Conservation (phyloP, 2,329 filamentous ascomycete species). For the Parasarocladium wereldwijsianum region DNA sequence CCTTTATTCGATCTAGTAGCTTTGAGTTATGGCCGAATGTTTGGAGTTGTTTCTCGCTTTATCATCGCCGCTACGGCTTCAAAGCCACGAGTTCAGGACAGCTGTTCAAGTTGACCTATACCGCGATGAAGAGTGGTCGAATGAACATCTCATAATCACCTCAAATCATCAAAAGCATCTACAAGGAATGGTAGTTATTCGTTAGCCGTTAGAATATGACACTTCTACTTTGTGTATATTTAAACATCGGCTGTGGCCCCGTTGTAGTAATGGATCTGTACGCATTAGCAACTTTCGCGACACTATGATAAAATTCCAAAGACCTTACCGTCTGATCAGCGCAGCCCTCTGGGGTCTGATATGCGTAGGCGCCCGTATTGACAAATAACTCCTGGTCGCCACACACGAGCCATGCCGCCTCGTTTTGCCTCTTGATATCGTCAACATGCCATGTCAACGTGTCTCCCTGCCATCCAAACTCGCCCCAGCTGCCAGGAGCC, state of each 20-base stretch:
- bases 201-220: too few relatives aligned
- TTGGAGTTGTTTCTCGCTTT: too few relatives aligned
- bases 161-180: too few relatives aligned
- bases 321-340: slow-evolving; percentile 39
- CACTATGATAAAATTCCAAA: neutral
- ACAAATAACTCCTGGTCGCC: slow-evolving; percentile 34
- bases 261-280: slow-evolving; percentile 1
- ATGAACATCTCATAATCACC: too few relatives aligned
- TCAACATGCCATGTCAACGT: slow-evolving; percentile 37
- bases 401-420: slow-evolving; percentile 45
- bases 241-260: slow-evolving; percentile 5
- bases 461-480: slow-evolving; percentile 43
- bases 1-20: too few relatives aligned
- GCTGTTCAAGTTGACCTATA: too few relatives aligned
- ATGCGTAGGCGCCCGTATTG: slow-evolving; percentile 43
- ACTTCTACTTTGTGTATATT: too few relatives aligned
- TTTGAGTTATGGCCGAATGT: too few relatives aligned
- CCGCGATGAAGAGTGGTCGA: too few relatives aligned
- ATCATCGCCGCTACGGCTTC: too few relatives aligned
- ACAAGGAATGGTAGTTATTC: too few relatives aligned
- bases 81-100: too few relatives aligned
- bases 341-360: slow-evolving; percentile 41
- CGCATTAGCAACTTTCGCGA: neutral
- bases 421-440: slow-evolving; percentile 35
- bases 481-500: slow-evolving; percentile 36